phyloP scores from a whole-genome alignment of 352 stramenopile genomes.

The Globisporangium cylindrosporum region DNA sequence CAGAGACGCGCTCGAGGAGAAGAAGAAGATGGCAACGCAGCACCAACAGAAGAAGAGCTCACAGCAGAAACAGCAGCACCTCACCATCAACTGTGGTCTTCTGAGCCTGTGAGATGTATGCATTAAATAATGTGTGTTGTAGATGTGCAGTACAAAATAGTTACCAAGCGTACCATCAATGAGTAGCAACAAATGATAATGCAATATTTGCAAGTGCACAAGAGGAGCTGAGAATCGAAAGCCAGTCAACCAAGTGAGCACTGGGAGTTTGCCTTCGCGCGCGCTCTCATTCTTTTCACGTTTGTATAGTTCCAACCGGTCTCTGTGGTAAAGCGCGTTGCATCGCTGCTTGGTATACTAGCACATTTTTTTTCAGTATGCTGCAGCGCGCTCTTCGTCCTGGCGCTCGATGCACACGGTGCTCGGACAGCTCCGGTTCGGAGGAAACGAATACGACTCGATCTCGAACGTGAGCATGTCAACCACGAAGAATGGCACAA shows the following conservation, averaged over 20 bases:
- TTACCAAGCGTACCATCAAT: background rate
- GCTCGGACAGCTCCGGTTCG: slow-evolving; percentile 25
- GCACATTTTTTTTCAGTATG: background rate
- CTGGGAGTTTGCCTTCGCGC: background rate
- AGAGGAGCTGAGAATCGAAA: background rate
- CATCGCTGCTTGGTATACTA: background rate
- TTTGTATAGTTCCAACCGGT: background rate
- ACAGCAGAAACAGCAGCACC: background rate
- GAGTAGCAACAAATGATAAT: background rate
- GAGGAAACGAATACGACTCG: slow-evolving; percentile 34
- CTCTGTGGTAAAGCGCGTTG: too few relatives aligned
- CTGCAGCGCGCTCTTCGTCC: slow-evolving; percentile 21
- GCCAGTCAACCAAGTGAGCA: background rate
- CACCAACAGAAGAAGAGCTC: background rate
- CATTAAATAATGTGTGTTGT: background rate
- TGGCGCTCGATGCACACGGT: slow-evolving; percentile 29
- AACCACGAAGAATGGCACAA: slow-evolving; percentile 39
- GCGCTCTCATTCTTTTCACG: background rate
- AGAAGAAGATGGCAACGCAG: background rate
- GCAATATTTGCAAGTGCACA: background rate
- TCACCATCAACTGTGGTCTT: background rate
- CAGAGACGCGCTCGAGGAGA: background rate
- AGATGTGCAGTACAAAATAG: background rate
- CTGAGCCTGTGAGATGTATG: background rate
- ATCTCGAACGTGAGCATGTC: slow-evolving; percentile 36